Percentiles rank a stretch among this genome's conserved stretches.
phyloP scores from a whole-genome alignment of 768 basidiomycete species.

The Rhodotorula paludigena region DNA sequence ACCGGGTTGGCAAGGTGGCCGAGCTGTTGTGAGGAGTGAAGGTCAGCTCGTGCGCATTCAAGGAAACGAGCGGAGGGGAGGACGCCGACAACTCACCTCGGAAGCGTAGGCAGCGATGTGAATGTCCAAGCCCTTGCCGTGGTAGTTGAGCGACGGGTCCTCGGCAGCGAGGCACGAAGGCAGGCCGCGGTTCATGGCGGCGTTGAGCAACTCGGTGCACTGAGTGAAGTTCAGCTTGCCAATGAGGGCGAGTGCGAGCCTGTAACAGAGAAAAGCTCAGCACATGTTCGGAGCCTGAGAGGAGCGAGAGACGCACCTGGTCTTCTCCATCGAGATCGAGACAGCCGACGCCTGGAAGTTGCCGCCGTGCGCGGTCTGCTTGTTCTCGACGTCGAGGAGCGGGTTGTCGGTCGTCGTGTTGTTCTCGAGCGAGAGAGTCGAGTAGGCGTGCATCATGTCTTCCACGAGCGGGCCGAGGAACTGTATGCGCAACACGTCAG shows the following conservation, averaged over 20 bases:
- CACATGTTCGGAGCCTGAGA: too few relatives aligned
- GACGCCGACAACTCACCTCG: slow-evolving; percentile 48
- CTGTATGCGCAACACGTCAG: slow-evolving; percentile 63
- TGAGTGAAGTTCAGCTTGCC: slow-evolving; percentile 68
- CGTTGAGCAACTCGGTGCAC: slow-evolving; percentile 68
- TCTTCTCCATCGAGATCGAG: slow-evolving; percentile 82
- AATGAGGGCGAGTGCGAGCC: slow-evolving; percentile 61
- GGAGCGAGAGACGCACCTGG: not conserved
- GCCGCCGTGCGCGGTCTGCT: slow-evolving; percentile 63
- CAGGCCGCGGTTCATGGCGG: slow-evolving; percentile 75
- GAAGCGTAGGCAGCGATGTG: slow-evolving; percentile 73
- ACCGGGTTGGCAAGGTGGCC: slow-evolving; percentile 79
- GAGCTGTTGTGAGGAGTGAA: slow-evolving; percentile 46
- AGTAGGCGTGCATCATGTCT: slow-evolving; percentile 63
- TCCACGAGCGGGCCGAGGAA: slow-evolving; percentile 82
- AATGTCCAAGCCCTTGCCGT: slow-evolving; percentile 79
- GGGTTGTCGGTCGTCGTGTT: slow-evolving; percentile 81
- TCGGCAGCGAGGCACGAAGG: slow-evolving; percentile 54
- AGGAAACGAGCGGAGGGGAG: not conserved
- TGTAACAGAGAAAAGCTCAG: not conserved
- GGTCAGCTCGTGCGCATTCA: not conserved
- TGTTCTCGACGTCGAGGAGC: slow-evolving; percentile 64
- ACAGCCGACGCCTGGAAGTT: slow-evolving; percentile 73
- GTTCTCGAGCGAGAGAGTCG: slow-evolving; percentile 66
- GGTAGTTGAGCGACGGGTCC: slow-evolving; percentile 64